These are phyloP conservation scores for Kondoa malvinella DNA, from an alignment of 768 basidiomycete species.

Conservation along the genomic window DNA sequence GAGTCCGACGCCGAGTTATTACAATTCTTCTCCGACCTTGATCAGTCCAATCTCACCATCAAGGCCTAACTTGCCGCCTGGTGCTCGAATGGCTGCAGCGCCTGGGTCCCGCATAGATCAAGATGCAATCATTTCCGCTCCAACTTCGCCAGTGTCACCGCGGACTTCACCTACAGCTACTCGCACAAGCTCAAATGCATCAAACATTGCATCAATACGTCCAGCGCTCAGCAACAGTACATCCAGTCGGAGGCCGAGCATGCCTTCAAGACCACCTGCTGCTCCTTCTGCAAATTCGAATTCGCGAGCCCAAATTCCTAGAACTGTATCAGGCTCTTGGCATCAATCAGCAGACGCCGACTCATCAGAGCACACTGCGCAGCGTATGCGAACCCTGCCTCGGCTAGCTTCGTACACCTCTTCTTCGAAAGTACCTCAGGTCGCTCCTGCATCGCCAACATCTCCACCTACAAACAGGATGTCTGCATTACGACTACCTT, in stretches of 20 bases:
- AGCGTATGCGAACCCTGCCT: constrained; percentile 1
- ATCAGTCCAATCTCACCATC: too few relatives aligned
- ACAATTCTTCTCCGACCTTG: background rate
- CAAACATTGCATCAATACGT: background rate
- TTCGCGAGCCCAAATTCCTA: background rate
- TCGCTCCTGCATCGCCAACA: background rate
- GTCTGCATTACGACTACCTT: background rate
- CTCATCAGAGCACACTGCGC: background rate
- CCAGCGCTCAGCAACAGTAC: background rate
- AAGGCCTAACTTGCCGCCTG: too few relatives aligned
- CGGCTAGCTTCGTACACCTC: constrained; percentile 2
- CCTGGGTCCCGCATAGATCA: background rate
- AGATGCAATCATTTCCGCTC: background rate
- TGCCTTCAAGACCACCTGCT: background rate
- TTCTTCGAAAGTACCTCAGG: background rate
- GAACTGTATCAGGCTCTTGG: constrained; percentile 5
- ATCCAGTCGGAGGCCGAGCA: background rate
- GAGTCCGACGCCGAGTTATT: background rate
- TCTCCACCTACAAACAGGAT: background rate
- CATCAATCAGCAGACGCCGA: background rate
- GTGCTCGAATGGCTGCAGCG: too few relatives aligned
- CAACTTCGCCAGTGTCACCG: background rate
- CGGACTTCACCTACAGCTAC: background rate
- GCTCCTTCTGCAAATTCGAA: background rate
- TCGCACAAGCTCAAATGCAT: background rate